Conservation (phyloP, 768 basidiomycete species). For the Auricularia sp. region DNA sequence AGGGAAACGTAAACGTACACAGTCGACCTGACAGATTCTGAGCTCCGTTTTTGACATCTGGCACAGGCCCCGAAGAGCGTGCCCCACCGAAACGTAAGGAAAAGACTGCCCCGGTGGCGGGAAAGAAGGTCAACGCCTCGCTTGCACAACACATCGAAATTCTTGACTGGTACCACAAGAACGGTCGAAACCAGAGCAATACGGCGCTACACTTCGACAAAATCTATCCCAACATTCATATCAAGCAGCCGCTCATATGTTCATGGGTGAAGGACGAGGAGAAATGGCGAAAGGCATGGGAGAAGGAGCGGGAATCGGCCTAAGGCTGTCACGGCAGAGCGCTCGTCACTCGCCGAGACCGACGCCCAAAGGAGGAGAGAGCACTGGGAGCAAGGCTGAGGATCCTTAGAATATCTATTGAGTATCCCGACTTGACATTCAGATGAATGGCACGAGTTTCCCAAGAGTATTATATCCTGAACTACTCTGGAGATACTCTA, state of each 20-base stretch:
- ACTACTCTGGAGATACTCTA: too few relatives aligned
- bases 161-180: constrained; percentile 25
- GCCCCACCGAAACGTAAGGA: background rate
- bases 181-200: constrained; percentile 22
- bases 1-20: too few relatives aligned
- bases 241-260: constrained; percentile 26
- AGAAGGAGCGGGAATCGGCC: too few relatives aligned
- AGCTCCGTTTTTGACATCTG: too few relatives aligned
- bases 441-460: too few relatives aligned
- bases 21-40: too few relatives aligned
- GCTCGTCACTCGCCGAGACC: too few relatives aligned
- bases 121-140: constrained; percentile 20
- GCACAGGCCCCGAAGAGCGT: background rate
- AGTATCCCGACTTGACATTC: too few relatives aligned
- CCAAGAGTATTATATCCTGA: too few relatives aligned
- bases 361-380: too few relatives aligned
- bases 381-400: too few relatives aligned
- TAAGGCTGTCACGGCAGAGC: background rate
- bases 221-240: constrained; percentile 23
- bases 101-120: background rate
- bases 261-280: constrained; percentile 24
- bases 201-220: constrained; percentile 22
- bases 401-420: too few relatives aligned
- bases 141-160: constrained; percentile 26
- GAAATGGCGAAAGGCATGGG: constrained; percentile 9